phyloP scores from a whole-genome alignment of 2,329 filamentous ascomycete species.

The Fusarium marasasianum region DNA sequence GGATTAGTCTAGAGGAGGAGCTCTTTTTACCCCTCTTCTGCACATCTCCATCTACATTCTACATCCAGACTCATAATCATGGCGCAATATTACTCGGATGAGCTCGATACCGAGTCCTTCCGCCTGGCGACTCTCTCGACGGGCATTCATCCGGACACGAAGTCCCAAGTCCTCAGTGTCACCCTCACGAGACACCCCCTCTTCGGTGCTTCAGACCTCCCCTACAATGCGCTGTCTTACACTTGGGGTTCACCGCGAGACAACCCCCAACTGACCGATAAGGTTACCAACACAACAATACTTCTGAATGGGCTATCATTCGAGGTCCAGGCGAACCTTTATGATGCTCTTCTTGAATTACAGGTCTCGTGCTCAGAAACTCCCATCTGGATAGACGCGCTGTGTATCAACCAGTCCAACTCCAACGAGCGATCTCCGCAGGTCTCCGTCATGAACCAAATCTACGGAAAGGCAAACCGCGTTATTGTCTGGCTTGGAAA shows the following conservation, averaged over 20 bases:
- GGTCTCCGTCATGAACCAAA: not conserved
- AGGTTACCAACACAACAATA: fast-evolving
- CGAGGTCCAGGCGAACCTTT: not conserved
- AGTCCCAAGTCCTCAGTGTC: not conserved
- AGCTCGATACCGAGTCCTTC: not conserved
- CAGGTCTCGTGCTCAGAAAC: not conserved
- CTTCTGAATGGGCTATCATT: not conserved
- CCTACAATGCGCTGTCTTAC: constrained; percentile 5
- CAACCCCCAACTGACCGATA: not conserved
- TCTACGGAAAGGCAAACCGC: not conserved
- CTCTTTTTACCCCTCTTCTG: not conserved
- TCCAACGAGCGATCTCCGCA: not conserved
- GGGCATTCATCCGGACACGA: fast-evolving
- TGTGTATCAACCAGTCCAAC: constrained; percentile 9
- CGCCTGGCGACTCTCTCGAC: not conserved
- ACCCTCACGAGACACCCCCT: not conserved
- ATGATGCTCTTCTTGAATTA: not conserved
- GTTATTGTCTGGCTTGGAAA: constrained; percentile 11
- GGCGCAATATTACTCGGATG: not conserved
- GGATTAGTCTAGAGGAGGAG: no score
- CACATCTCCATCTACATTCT: not conserved
- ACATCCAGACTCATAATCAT: not conserved
- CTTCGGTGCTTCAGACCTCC: not conserved
- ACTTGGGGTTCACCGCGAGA: not conserved
- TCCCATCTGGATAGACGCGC: not conserved